phyloP scores from a whole-genome alignment of 768 basidiomycete genomes.

The Lactifluus piperatus region DNA sequence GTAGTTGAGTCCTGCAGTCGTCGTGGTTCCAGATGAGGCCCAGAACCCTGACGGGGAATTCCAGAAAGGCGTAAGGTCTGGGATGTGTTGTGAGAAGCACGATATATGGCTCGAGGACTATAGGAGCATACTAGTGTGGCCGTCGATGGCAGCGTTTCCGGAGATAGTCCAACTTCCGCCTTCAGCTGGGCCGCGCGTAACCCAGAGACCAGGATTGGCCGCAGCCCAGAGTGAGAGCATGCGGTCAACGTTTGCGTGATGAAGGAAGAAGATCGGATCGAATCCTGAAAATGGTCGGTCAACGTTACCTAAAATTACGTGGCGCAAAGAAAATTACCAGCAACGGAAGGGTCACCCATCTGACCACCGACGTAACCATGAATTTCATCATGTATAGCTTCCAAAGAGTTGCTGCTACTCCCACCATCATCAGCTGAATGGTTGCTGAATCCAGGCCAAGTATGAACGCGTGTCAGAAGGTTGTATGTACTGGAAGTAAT shows the following conservation, averaged over 20 bases:
- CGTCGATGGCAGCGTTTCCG: background rate
- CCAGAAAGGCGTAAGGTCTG: slow-evolving; percentile 43
- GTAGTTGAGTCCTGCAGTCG: slow-evolving; percentile 32
- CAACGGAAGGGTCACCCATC: slow-evolving; percentile 22
- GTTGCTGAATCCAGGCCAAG: slow-evolving; percentile 42
- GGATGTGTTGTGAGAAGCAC: background rate
- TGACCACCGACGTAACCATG: slow-evolving; percentile 29
- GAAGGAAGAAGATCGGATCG: slow-evolving; percentile 48
- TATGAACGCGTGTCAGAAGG: slow-evolving; percentile 31
- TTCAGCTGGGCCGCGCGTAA: slow-evolving; percentile 22
- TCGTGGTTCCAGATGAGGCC: slow-evolving; percentile 29
- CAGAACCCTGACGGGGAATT: slow-evolving; percentile 32
- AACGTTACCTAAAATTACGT: slow-evolving; percentile 21
- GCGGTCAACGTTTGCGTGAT: slow-evolving; percentile 47
- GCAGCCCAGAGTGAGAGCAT: slow-evolving; percentile 43
- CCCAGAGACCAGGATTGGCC: slow-evolving; percentile 35
- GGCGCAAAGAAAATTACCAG: slow-evolving; percentile 33
- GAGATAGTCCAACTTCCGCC: slow-evolving; percentile 15
- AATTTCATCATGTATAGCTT: slow-evolving; percentile 41
- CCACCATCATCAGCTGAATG: slow-evolving; percentile 32
- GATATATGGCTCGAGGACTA: background rate
- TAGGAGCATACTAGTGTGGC: slow-evolving; percentile 4
- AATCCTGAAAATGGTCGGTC: slow-evolving; percentile 30
- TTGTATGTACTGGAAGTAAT: slow-evolving; percentile 22
- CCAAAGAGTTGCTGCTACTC: slow-evolving; percentile 38